phyloP scores from a whole-genome alignment of 2,329 filamentous ascomycete species.

The Ophiognomonia clavigignenti-juglandacearum region DNA sequence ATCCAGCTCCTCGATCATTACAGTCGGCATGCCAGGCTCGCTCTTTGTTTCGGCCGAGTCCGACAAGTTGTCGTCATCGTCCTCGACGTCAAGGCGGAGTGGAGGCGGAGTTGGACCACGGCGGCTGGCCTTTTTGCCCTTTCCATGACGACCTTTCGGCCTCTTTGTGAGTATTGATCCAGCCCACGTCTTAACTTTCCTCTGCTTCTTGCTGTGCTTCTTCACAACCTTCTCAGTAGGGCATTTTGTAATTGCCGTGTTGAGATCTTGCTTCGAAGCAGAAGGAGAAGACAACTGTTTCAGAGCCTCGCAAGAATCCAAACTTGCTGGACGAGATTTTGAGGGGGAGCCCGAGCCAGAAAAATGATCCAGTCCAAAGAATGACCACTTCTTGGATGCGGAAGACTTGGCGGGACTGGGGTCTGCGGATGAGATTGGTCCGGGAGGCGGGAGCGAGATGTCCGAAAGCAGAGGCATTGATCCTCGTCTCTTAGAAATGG shows the following conservation, averaged over 20 bases:
- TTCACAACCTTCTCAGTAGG: constrained; percentile 21
- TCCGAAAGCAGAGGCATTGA: constrained; percentile 53
- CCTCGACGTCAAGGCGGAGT: constrained; percentile 23
- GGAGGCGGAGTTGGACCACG: constrained; percentile 45
- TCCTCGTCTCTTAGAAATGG: constrained; percentile 48
- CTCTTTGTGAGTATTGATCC: constrained; percentile 63
- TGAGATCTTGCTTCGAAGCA: constrained; percentile 2
- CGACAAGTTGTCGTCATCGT: constrained; percentile 25
- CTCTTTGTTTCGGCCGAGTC: constrained; percentile 21
- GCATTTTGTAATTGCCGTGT: constrained; percentile 19
- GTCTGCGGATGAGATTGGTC: constrained; percentile 27
- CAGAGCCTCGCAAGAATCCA: constrained; percentile 38
- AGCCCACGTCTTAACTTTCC: constrained; percentile 72
- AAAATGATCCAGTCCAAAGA: constrained; percentile 57
- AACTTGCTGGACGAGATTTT: constrained; percentile 42
- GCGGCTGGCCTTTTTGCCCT: constrained; percentile 36
- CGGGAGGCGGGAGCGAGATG: constrained; percentile 30
- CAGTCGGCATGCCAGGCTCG: constrained; percentile 31
- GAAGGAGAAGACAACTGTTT: constrained; percentile 20
- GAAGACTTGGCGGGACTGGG: constrained; percentile 46
- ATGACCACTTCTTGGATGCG: constrained; percentile 54
- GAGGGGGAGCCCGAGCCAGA: constrained; percentile 39
- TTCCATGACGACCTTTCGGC: constrained; percentile 43
- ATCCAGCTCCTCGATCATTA: constrained; percentile 37
- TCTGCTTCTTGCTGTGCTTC: constrained; percentile 41